A percentile compares a stretch with the other conserved stretches of the same genome.
These are phyloP conservation scores for Backusella morwellensis DNA, from an alignment of 192 early-diverging fungal genomes.

Conservation along the genomic window DNA sequence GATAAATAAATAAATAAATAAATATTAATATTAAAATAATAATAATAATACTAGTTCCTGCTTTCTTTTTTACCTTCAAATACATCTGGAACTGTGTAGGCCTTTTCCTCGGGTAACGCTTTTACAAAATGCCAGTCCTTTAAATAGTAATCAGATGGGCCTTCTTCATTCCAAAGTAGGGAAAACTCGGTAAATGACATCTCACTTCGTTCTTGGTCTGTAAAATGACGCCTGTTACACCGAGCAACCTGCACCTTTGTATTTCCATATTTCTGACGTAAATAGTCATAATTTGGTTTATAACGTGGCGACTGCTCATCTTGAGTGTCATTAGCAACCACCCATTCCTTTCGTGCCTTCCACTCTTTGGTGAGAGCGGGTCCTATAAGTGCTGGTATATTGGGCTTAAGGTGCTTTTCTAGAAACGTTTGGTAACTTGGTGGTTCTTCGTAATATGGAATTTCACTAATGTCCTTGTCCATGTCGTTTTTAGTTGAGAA, in stretches of 20 bases:
- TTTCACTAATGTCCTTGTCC: not conserved
- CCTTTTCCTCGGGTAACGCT: constrained; percentile 36
- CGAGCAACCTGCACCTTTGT: constrained; percentile 58
- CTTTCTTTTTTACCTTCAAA: constrained; percentile 37
- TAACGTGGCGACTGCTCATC: not conserved
- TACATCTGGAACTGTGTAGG: constrained; percentile 45
- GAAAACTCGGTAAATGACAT: constrained; percentile 60
- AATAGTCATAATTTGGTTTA: constrained; percentile 42
- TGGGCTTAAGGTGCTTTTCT: constrained; percentile 39
- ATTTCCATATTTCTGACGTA: constrained; percentile 39
- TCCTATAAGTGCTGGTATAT: constrained; percentile 52
- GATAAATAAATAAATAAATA: not conserved
- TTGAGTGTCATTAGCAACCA: constrained; percentile 24
- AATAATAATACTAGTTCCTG: not conserved
- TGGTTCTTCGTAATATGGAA: constrained; percentile 32
- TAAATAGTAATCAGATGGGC: constrained; percentile 41
- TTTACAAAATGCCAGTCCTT: constrained; percentile 74
- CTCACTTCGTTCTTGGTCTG: constrained; percentile 57
- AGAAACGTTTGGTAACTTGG: constrained; percentile 44
- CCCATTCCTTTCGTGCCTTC: constrained; percentile 60
- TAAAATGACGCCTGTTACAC: constrained; percentile 55
- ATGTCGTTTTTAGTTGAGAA: not conserved
- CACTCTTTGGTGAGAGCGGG: constrained; percentile 46
- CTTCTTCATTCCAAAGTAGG: constrained; percentile 43
- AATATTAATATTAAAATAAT: not conserved